A percentile compares a stretch with the other conserved stretches of the same genome.
These are phyloP conservation scores for Phoenix roebelenii DNA, from an alignment of 176 grass and related monocot genomes.

Conservation along the genomic window DNA sequence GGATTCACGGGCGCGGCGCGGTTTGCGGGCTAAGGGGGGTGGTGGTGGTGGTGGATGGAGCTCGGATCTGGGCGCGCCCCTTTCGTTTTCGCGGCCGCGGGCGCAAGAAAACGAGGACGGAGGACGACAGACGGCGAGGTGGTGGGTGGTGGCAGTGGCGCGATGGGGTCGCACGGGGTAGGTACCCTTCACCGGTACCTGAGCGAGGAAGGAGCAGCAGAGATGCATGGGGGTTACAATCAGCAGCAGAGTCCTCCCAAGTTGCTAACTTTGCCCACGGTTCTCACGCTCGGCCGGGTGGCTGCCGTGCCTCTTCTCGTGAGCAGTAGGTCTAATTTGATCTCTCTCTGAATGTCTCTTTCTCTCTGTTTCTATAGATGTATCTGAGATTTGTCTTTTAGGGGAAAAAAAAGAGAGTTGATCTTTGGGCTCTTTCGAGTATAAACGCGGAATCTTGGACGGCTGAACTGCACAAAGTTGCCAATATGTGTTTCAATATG, in stretches of 20 bases:
- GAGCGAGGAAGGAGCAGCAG: slow-evolving; percentile 7
- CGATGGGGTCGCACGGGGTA: not conserved
- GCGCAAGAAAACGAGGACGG: not conserved
- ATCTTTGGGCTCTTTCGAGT: too few relatives aligned
- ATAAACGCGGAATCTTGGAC: too few relatives aligned
- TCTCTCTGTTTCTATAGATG: too few relatives aligned
- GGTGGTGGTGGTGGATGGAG: slow-evolving; percentile 13
- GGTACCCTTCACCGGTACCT: too few relatives aligned
- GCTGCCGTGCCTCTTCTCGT: slow-evolving; percentile 82
- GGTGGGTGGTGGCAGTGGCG: slow-evolving; percentile 25
- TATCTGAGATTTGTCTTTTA: too few relatives aligned
- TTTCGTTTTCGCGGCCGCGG: not conserved
- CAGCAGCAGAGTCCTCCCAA: slow-evolving; percentile 7
- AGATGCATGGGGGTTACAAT: slow-evolving; percentile 36
- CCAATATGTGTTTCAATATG: too few relatives aligned
- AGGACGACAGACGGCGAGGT: slow-evolving; percentile 9
- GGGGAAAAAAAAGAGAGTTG: too few relatives aligned
- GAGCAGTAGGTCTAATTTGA: slow-evolving; percentile 44
- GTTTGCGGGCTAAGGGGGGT: too few relatives aligned
- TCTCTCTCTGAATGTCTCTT: too few relatives aligned
- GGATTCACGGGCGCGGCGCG: too few relatives aligned
- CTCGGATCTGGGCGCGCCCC: slow-evolving; percentile 2
- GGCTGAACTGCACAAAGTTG: too few relatives aligned
- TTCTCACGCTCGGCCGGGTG: slow-evolving; percentile 85
- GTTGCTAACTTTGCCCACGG: slow-evolving; percentile 82